phyloP scores from a whole-genome alignment of 1,284 basidiomycete species.

The Rhodotorula sp. region DNA sequence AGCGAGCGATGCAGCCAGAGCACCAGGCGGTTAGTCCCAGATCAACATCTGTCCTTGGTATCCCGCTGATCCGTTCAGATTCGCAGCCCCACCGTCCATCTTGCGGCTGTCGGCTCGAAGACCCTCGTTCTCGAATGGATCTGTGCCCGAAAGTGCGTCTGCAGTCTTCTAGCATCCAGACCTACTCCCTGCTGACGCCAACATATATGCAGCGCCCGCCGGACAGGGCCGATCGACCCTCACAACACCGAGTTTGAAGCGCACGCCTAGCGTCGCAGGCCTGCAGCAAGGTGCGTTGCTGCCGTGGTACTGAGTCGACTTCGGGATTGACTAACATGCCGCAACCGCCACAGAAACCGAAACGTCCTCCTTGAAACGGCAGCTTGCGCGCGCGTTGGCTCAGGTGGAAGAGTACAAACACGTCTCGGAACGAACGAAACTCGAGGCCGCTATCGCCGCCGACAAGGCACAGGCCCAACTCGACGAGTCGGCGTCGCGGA shows the following conservation, averaged over 20 bases:
- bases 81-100: neutral
- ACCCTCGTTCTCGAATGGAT: slow-evolving; percentile 13
- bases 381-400: slow-evolving; percentile 24
- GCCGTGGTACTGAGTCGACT: neutral
- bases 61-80: neutral
- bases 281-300: slow-evolving; percentile 23
- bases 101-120: slow-evolving; percentile 20
- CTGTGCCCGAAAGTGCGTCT: neutral
- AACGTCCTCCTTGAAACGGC: slow-evolving; percentile 30
- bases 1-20: neutral
- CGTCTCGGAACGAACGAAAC: slow-evolving; percentile 15
- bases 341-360: slow-evolving; percentile 23
- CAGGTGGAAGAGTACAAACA: slow-evolving; percentile 31
- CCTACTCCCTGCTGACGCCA: neutral
- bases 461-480: slow-evolving; percentile 25
- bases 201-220: neutral
- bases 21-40: neutral
- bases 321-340: neutral
- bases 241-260: slow-evolving; percentile 14
- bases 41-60: rapidly evolving
- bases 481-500: slow-evolving; percentile 14
- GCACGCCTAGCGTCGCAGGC: slow-evolving; percentile 24
- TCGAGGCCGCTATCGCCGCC: slow-evolving; percentile 16
- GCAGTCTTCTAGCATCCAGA: neutral
- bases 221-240: neutral